These are phyloP conservation scores for Seiridium cupressi DNA, from an alignment of 2,329 filamentous ascomycete genomes.

Conservation along the genomic window DNA sequence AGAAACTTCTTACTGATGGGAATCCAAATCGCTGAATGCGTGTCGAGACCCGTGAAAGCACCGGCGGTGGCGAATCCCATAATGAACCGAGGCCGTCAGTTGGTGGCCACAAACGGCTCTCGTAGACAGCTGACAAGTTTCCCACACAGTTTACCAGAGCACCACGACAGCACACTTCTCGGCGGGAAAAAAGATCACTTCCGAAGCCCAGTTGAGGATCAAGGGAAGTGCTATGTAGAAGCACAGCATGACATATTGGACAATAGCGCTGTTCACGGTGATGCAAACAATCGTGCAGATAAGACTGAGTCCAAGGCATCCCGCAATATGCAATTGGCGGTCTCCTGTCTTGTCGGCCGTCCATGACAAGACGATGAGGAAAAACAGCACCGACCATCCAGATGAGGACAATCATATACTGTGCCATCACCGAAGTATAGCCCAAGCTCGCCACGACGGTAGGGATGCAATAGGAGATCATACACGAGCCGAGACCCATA, in stretches of 20 bases:
- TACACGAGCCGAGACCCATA: background rate
- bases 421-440: background rate
- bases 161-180: background rate
- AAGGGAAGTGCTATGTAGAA: background rate
- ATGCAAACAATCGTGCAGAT: background rate
- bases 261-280: background rate
- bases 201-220: background rate
- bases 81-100: no score
- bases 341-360: background rate
- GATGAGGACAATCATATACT: background rate
- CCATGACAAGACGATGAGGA: background rate
- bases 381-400: background rate
- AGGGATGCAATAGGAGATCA: background rate
- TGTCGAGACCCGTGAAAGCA: no score
- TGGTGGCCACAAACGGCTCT: background rate
- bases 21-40: no score
- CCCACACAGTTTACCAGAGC: background rate
- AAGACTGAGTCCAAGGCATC: background rate
- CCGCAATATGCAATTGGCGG: background rate
- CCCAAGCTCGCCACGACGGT: background rate
- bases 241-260: background rate
- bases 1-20: no score
- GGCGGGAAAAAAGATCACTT: background rate
- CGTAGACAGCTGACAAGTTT: background rate
- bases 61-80: no score